phyloP scores from a whole-genome alignment of 345 rosid species.

The Eucalyptus pauciflora region DNA sequence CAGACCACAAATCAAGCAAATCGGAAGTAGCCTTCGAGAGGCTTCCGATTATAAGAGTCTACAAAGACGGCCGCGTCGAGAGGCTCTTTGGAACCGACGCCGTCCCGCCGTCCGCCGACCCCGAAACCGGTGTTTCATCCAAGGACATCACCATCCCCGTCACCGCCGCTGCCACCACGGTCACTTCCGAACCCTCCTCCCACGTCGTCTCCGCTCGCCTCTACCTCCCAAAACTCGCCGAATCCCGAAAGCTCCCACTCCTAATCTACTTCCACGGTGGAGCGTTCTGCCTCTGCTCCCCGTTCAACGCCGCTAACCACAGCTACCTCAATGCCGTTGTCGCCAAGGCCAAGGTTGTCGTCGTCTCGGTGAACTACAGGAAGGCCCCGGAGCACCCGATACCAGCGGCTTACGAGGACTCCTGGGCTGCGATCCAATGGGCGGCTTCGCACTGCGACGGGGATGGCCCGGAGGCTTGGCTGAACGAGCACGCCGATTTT shows the following conservation, averaged over 20 bases:
- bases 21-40: slow-evolving; percentile 27
- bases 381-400: slow-evolving; percentile 70
- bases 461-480: slow-evolving; percentile 22
- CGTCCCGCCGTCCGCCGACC: slow-evolving; percentile 45
- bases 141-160: slow-evolving; percentile 43
- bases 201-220: slow-evolving; percentile 33
- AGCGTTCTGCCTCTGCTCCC: background rate
- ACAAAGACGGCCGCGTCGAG: slow-evolving; percentile 48
- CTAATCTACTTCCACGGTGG: slow-evolving; percentile 30
- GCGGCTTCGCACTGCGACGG: slow-evolving; percentile 9
- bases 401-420: slow-evolving; percentile 58
- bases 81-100: slow-evolving; percentile 45
- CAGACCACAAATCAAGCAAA: background rate
- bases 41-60: slow-evolving; percentile 41
- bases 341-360: slow-evolving; percentile 35
- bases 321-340: background rate
- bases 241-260: slow-evolving; percentile 43
- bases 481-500: slow-evolving; percentile 33
- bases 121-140: slow-evolving; percentile 41
- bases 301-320: background rate
- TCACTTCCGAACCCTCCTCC: background rate
- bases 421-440: slow-evolving; percentile 54
- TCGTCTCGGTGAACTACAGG: slow-evolving; percentile 58
- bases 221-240: slow-evolving; percentile 31
- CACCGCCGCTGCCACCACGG: slow-evolving; percentile 1